Evolutionary conservation across 805 yeast genomes (phyloP).

Genomic region (Zygoascus flipseniorum): DNA sequence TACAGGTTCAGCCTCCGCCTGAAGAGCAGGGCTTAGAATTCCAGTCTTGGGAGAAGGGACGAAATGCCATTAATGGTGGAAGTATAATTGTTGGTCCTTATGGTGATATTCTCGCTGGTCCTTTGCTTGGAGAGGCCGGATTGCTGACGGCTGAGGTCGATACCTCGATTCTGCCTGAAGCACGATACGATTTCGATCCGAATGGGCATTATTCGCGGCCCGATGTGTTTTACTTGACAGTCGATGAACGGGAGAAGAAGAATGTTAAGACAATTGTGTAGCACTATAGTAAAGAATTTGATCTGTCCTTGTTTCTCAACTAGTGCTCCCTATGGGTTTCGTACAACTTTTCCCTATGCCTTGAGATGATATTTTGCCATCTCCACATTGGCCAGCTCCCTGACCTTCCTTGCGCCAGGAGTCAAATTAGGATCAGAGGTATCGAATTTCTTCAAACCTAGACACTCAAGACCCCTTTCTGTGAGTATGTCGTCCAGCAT

Average conservation of each 20-base stretch:
- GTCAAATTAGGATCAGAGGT: background rate
- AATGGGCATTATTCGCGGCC: constrained; percentile 38
- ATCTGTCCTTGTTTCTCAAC: too few relatives aligned
- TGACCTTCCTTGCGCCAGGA: background rate
- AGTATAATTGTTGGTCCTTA: constrained; percentile 34
- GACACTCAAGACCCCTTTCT: background rate
- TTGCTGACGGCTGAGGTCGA: constrained; percentile 35
- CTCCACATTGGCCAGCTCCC: background rate
- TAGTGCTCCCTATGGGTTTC: too few relatives aligned
- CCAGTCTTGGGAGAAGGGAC: constrained; percentile 26
- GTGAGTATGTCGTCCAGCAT: background rate
- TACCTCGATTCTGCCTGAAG: constrained; percentile 30
- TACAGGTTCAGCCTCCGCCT: constrained; percentile 32
- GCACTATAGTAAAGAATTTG: background rate
- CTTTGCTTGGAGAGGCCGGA: constrained; percentile 34
- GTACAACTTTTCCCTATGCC: background rate
- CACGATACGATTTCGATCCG: constrained; percentile 36
- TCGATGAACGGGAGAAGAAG: constrained; percentile 27
- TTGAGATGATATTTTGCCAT: background rate
- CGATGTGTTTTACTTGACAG: constrained; percentile 36
- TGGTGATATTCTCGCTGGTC: constrained; percentile 39
- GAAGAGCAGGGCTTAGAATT: constrained; percentile 3
- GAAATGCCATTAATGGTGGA: constrained; percentile 35
- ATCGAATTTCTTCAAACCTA: background rate
- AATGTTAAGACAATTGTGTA: background rate